Conservation (phyloP, 2,329 filamentous ascomycete genomes). For the Diaporthe vaccinii region DNA sequence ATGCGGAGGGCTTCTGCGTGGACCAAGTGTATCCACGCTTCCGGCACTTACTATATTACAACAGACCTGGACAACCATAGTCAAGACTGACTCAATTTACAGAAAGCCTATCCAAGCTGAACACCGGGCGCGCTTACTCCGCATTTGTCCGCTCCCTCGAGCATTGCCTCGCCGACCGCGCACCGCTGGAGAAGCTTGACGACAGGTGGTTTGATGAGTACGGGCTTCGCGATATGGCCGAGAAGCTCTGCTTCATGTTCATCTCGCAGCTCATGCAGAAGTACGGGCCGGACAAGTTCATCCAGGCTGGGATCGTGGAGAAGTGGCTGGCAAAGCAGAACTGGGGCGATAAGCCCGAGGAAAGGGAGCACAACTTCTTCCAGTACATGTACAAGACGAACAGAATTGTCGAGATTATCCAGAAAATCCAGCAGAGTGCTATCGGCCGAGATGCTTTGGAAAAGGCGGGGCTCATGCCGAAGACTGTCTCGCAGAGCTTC, state of each 20-base stretch:
- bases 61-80: neutral
- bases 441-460: slow-evolving; percentile 66
- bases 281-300: slow-evolving; percentile 68
- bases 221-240: slow-evolving; percentile 71
- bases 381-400: slow-evolving; percentile 67
- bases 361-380: slow-evolving; percentile 67
- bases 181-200: slow-evolving; percentile 63
- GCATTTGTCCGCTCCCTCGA: slow-evolving; percentile 74
- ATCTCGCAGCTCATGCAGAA: slow-evolving; percentile 70
- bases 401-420: slow-evolving; percentile 66
- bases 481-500: slow-evolving; percentile 45
- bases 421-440: slow-evolving; percentile 61
- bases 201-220: slow-evolving; percentile 74
- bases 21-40: neutral
- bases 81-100: slow-evolving; percentile 41
- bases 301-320: slow-evolving; percentile 76
- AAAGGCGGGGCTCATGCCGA: slow-evolving; percentile 62
- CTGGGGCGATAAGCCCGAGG: slow-evolving; percentile 71
- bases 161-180: slow-evolving; percentile 63
- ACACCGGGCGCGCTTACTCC: slow-evolving; percentile 64
- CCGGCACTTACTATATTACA: slow-evolving; percentile 10
- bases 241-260: slow-evolving; percentile 72
- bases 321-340: slow-evolving; percentile 82
- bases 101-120: slow-evolving; percentile 61
- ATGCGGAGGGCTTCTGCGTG: slow-evolving; percentile 29